Base-by-base conservation (phyloP, 306 rosid species). In the Cyclanthera cordifolia region DNA sequence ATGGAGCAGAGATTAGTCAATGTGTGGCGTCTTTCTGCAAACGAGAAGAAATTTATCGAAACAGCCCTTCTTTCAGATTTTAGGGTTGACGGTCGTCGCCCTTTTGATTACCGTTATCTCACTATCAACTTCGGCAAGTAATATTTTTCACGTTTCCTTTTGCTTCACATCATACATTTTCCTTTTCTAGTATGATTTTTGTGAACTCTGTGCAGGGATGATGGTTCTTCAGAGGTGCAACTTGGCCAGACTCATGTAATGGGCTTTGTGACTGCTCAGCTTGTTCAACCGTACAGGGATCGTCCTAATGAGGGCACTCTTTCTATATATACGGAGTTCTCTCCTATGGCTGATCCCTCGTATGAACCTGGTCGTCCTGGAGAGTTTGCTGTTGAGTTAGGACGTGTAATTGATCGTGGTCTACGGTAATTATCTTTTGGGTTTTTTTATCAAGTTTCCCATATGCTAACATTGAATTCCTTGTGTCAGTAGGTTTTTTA, bases 291-390 rank as follows among this genome's bases (percentile, higher is more conserved):
- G n/a, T 92, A 92, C 64, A 73, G 77, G 21, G 98, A 92, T 66
- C 81, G 96, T 53, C 89, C 96, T 66, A 89, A 89, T 53, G 98
- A 92, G 70, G 98, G 98, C 52, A 39, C 86, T 0, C 95, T 92
- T 56, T 79, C 96, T n/a, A 76, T 92, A 67, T 92, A 70, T 86
- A 85, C 95, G 4, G 95, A 92, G 77, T 89, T 92, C 73, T 89
- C 98, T 48, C 95, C 94, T 19, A 92, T 89, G 98, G 98, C 96
- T 11, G 98, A 92, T 50, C 96, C 96, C 56, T 87, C 95, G 34
- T 92, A 84, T 58, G 96, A 92, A 74, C 84, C 93, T 0, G 96
- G 95, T 47, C 91, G 95, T 37, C 96, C 98, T 0, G 73, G 84
- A 12, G 89, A 92, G 74, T 74, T 74, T 24, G 90, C 96, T 9